These are phyloP conservation scores for Trichoderma atrobrunneum DNA, from an alignment of 2,329 filamentous ascomycete species.

Conservation along the genomic window DNA sequence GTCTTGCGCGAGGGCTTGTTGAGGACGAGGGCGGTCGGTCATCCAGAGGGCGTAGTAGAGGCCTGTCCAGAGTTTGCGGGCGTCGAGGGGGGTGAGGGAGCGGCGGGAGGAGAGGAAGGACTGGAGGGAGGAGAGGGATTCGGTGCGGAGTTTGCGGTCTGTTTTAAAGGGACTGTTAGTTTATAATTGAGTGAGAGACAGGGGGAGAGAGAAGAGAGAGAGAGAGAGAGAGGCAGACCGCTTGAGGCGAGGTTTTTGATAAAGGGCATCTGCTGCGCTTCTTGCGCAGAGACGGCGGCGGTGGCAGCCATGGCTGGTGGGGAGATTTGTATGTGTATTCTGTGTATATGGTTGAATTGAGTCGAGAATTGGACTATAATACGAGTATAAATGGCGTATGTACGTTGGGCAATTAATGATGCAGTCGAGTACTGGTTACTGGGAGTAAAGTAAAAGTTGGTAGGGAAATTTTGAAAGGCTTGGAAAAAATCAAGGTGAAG, in stretches of 20 bases:
- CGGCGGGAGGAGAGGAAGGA: slow-evolving; percentile 68
- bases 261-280: slow-evolving; percentile 62
- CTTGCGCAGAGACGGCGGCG: slow-evolving; percentile 38
- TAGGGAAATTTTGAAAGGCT: not conserved
- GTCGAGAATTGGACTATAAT: not conserved
- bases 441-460: not conserved
- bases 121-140: slow-evolving; percentile 72
- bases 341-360: not conserved
- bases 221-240: slow-evolving; percentile 51
- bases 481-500: slow-evolving; percentile 25
- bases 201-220: too few species aligned
- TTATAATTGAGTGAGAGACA: too few species aligned
- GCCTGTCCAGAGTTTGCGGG: slow-evolving; percentile 90
- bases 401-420: not conserved
- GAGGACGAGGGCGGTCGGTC: slow-evolving; percentile 82
- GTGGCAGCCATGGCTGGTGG: not conserved
- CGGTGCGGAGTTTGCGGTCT: slow-evolving; percentile 77
- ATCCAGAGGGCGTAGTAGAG: slow-evolving; percentile 94
- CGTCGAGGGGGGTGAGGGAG: slow-evolving; percentile 63
- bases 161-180: not conserved
- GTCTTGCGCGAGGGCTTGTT: slow-evolving; percentile 77
- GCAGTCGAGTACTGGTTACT: not conserved
- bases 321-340: not conserved
- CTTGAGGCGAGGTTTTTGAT: slow-evolving; percentile 82
- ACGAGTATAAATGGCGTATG: not conserved